Base-by-base conservation (phyloP, 306 rosid species). In the Pyrus pyrifolia region DNA sequence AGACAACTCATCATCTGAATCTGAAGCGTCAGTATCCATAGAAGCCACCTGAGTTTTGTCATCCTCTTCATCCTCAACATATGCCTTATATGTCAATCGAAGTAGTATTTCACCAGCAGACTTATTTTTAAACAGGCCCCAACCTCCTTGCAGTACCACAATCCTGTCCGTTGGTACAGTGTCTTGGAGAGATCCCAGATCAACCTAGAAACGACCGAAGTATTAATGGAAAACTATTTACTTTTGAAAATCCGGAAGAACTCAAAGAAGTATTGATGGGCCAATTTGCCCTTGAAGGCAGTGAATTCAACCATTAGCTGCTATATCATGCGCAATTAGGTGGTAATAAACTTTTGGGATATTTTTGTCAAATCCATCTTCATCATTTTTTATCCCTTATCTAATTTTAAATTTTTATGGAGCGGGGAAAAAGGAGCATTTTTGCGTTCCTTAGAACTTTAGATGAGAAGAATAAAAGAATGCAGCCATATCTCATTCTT, bases 11-110 rank as follows among this genome's bases (percentile, higher is more conserved):
- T 96, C 99, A 69, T 95, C 99, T 45, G 95, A 93, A 68, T 95
- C 99, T 60, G 93, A 91, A 58, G 69, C 79, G 75, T 92, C 92
- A n/a, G 63, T 81, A 71, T 95, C 91, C 67, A 75, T 78, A 64
- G 73, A 71, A 78, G 83, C 88, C 58, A 74, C 61, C 72, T 33
- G 74, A 29, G 85, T 66, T 84, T 72, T 92, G 79, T 96, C 99
- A 80, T 96, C 99, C 82, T 92, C 99, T 81, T 96, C 99, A 79
- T 96, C 99, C 85, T 96, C 99, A 49, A 96, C 99, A 76, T 96
- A 96, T 51, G 99, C 98, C 85, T 92, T 96, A 85, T 96, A 96
- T 18, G 99, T 96, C 81, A 96, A 81, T 75, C 99, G 86, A 57
- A 96, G 90, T 66, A 96, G 89, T 78, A 96, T 87, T 85, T 96